A percentile compares a stretch with the other conserved stretches of the same genome.
phyloP scores from a whole-genome alignment of 495 filamentous ascomycete species.

The Neurospora africana region DNA sequence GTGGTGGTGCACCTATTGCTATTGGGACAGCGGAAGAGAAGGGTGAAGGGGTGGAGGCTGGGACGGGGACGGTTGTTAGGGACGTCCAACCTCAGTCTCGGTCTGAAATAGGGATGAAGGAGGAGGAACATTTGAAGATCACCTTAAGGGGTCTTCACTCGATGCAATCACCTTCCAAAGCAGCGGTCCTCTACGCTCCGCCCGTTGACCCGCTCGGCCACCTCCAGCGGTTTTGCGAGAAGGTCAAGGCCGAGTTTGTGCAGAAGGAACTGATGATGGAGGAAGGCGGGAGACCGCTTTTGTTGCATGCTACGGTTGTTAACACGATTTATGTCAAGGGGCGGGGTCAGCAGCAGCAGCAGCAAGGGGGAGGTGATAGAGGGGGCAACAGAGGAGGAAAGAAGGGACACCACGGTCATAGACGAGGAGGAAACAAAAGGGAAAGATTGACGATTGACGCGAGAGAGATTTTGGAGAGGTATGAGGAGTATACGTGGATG shows the following conservation, averaged over 20 bases:
- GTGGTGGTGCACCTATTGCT: constrained; percentile 8
- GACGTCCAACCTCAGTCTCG: not conserved
- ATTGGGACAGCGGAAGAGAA: constrained; percentile 1
- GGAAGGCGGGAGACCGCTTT: constrained; percentile 51
- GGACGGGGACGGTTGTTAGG: not conserved
- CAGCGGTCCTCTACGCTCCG: constrained; percentile 36
- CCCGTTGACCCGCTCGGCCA: constrained; percentile 43
- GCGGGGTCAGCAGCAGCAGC: not conserved
- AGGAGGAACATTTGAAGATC: constrained; percentile 17
- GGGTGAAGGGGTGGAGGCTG: not conserved
- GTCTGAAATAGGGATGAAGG: not conserved
- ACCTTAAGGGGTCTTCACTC: constrained; percentile 37
- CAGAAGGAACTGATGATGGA: constrained; percentile 49
- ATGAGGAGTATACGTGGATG: constrained; percentile 50
- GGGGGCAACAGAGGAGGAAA: constrained; percentile 22
- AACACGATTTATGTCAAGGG: constrained; percentile 73
- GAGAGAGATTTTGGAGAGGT: constrained; percentile 37
- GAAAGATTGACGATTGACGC: constrained; percentile 44
- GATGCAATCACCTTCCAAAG: constrained; percentile 33
- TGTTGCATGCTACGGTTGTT: constrained; percentile 75
- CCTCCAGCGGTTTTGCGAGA: constrained; percentile 53
- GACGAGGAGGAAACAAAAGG: constrained; percentile 4
- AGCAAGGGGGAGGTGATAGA: not conserved
- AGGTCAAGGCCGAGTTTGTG: constrained; percentile 49
- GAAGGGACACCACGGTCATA: constrained; percentile 8